Evolutionary conservation across 495 filamentous ascomycete species (phyloP).

Genomic region (Penicillium simplicissimum): DNA sequence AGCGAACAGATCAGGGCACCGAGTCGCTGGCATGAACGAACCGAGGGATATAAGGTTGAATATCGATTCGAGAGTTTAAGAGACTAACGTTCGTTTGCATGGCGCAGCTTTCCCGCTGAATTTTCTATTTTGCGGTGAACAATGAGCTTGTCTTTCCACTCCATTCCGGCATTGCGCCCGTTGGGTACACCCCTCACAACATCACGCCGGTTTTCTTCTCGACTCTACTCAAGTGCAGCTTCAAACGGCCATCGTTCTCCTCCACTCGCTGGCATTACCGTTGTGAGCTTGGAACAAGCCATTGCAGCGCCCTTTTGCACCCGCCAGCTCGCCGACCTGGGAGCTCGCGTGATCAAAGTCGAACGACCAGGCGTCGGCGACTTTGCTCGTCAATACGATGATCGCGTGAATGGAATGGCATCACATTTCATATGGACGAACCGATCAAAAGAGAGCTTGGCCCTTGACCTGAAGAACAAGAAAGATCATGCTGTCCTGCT

Average conservation of each 20-base stretch:
- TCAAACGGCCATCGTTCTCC: slow-evolving; percentile 15
- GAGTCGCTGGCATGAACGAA: background rate
- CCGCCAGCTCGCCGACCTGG: slow-evolving; percentile 52
- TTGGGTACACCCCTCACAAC: background rate
- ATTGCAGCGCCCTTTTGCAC: slow-evolving; percentile 56
- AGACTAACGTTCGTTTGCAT: background rate
- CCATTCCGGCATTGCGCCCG: background rate
- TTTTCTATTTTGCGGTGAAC: background rate
- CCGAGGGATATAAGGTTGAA: background rate
- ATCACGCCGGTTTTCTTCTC: background rate
- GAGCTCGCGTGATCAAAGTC: slow-evolving; percentile 55
- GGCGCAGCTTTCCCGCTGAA: background rate
- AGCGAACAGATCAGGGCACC: background rate
- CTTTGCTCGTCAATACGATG: slow-evolving; percentile 53
- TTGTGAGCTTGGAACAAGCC: slow-evolving; percentile 55
- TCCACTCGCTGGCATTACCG: slow-evolving; percentile 49
- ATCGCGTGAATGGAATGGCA: slow-evolving; percentile 45
- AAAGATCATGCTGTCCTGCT: slow-evolving; percentile 44
- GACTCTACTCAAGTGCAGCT: slow-evolving; percentile 16
- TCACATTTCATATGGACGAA: slow-evolving; percentile 58
- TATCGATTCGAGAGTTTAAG: background rate
- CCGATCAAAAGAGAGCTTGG: slow-evolving; percentile 52
- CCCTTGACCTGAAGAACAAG: slow-evolving; percentile 46
- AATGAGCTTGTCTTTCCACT: background rate
- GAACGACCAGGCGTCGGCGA: slow-evolving; percentile 51